phyloP scores from a whole-genome alignment of 108 stramenopile genomes.

The Parmales sp. region DNA sequence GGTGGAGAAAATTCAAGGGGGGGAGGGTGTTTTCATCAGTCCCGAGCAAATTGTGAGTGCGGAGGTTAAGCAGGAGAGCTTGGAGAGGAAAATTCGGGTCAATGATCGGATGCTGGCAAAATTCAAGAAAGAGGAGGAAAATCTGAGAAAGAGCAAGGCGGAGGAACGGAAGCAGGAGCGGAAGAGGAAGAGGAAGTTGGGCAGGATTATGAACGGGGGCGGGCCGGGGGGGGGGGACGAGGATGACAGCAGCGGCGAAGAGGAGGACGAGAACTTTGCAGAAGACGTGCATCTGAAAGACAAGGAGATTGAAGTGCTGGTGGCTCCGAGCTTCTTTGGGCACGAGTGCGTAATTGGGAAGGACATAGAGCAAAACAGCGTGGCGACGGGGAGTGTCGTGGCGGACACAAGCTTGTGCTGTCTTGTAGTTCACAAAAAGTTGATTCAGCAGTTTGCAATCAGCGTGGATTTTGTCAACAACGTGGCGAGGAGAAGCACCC shows the following conservation, averaged over 20 bases:
- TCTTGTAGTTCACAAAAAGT: background rate
- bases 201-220: background rate
- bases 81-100: background rate
- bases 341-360: background rate
- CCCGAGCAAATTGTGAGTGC: background rate
- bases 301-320: background rate
- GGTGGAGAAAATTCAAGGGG: background rate
- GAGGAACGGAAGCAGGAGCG: background rate
- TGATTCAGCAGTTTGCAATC: background rate
- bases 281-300: background rate
- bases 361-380: background rate
- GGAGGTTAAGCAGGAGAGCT: background rate
- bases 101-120: background rate
- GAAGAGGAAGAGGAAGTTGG: background rate
- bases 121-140: background rate
- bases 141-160: background rate
- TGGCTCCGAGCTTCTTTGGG: background rate
- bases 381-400: background rate
- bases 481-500: background rate
- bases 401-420: background rate
- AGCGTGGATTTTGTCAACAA: background rate
- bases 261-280: background rate
- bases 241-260: background rate
- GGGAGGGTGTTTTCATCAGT: background rate
- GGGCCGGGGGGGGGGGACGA: background rate